These are phyloP conservation scores for Phoma sp. DNA, from an alignment of 2,329 filamentous ascomycete species.

Conservation along the genomic window DNA sequence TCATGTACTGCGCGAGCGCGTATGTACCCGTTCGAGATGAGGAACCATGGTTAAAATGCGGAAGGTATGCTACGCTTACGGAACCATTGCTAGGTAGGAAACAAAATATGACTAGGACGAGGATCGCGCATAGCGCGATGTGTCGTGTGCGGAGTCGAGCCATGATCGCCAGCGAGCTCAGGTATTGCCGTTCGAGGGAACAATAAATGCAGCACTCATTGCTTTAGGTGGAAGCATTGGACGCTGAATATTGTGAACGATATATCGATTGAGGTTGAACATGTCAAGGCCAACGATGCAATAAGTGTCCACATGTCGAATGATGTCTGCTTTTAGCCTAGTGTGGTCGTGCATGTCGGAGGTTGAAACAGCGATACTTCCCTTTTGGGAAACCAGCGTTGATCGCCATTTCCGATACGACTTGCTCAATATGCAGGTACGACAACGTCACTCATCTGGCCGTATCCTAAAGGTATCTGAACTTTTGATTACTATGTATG, in stretches of 20 bases:
- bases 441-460: no score
- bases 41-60: conserved; percentile 3
- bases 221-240: conserved; percentile 3
- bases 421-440: no score
- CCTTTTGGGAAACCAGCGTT: not conserved
- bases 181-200: conserved; percentile 4
- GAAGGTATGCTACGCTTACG: conserved; percentile 18
- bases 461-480: not conserved
- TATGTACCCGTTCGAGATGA: conserved; percentile 28
- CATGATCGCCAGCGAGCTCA: conserved; percentile 27
- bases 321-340: conserved; percentile 12
- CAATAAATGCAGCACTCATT: conserved; percentile 16
- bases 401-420: not conserved
- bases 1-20: conserved; percentile 43
- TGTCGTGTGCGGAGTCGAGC: conserved; percentile 40
- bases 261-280: conserved; percentile 3
- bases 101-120: conserved; percentile 39
- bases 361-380: conserved; percentile 6
- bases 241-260: not conserved
- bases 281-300: conserved; percentile 13
- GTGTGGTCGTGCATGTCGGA: conserved; percentile 5
- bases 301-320: conserved; percentile 19
- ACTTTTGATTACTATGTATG: conserved; percentile 16
- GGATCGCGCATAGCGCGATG: conserved; percentile 32
- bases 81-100: conserved; percentile 30